These are phyloP conservation scores for Colletotrichum magnum DNA, from an alignment of 2,329 filamentous ascomycete species.

Conservation along the genomic window DNA sequence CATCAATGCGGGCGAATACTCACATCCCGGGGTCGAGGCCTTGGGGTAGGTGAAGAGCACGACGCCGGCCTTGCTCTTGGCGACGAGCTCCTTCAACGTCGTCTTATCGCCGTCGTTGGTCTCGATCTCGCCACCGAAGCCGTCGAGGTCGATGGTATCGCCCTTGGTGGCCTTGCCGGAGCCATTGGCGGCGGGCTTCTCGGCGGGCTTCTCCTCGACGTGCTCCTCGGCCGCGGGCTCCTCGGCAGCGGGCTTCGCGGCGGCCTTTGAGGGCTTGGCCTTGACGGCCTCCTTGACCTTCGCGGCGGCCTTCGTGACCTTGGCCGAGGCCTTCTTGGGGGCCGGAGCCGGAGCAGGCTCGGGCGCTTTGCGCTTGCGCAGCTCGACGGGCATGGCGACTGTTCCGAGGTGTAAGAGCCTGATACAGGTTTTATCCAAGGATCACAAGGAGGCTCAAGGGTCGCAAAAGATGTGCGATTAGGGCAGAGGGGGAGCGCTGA, in stretches of 20 bases:
- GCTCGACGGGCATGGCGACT: slow-evolving; percentile 67
- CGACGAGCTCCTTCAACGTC: slow-evolving; percentile 83
- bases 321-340: slow-evolving; percentile 60
- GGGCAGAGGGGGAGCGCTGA: slow-evolving; percentile 24
- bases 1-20: slow-evolving; percentile 54
- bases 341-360: slow-evolving; percentile 60
- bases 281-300: slow-evolving; percentile 53
- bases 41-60: slow-evolving; percentile 97
- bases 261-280: slow-evolving; percentile 44
- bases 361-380: slow-evolving; percentile 74
- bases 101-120: slow-evolving; percentile 88
- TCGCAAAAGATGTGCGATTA: slow-evolving; percentile 32
- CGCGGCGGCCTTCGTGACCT: slow-evolving; percentile 53
- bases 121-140: slow-evolving; percentile 81
- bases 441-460: slow-evolving; percentile 1
- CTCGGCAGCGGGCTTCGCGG: slow-evolving; percentile 48
- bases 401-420: not conserved
- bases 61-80: slow-evolving; percentile 86
- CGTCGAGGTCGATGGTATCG: slow-evolving; percentile 68
- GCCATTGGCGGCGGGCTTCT: slow-evolving; percentile 48
- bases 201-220: slow-evolving; percentile 43
- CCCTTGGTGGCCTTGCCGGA: slow-evolving; percentile 65
- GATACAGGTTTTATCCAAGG: slow-evolving; percentile 14
- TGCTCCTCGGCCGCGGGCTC: slow-evolving; percentile 43
- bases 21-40: slow-evolving; percentile 95